These are phyloP conservation scores for Aspergillus pseudoglaucus DNA, from an alignment of 2,329 filamentous ascomycete genomes.

Conservation along the genomic window DNA sequence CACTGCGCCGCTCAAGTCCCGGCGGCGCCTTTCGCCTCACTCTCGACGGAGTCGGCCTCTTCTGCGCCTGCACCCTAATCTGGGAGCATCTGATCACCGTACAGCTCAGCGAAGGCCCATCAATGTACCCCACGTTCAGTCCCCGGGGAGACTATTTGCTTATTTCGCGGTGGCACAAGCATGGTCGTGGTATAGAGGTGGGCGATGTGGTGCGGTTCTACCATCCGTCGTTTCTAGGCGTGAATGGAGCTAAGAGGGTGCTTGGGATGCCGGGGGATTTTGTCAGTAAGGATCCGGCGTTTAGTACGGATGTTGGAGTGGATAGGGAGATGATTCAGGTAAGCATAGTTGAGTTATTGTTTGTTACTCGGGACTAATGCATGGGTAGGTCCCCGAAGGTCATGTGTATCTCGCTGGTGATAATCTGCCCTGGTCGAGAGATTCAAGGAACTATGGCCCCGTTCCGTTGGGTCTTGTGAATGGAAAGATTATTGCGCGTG, in stretches of 20 bases:
- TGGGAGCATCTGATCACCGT: constrained; percentile 57
- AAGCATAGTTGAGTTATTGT: constrained; percentile 7
- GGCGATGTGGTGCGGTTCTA: constrained; percentile 78
- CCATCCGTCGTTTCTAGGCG: constrained; percentile 60
- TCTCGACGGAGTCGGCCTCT: constrained; percentile 27
- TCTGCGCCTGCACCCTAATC: constrained; percentile 31
- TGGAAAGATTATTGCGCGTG: constrained; percentile 66
- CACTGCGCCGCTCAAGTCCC: constrained; percentile 17
- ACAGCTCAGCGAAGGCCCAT: constrained; percentile 61
- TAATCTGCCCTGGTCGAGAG: constrained; percentile 74
- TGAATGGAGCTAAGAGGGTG: constrained; percentile 70
- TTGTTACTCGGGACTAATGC: neutral
- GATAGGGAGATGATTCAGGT: constrained; percentile 47
- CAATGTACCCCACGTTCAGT: constrained; percentile 82
- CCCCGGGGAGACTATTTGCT: constrained; percentile 62
- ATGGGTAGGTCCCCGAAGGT: constrained; percentile 68
- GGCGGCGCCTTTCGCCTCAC: constrained; percentile 20
- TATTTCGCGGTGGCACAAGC: constrained; percentile 60
- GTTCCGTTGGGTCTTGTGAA: constrained; percentile 76
- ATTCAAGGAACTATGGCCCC: constrained; percentile 81
- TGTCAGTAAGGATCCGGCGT: constrained; percentile 40
- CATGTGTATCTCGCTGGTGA: constrained; percentile 91
- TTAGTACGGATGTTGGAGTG: constrained; percentile 25
- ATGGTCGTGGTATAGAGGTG: constrained; percentile 62
- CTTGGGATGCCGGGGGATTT: constrained; percentile 62